Evolutionary conservation across 1,139 yeast genomes (phyloP), one percentile per base, ranked within the genome.

Genomic region (Debaryomyces udenii): DNA sequence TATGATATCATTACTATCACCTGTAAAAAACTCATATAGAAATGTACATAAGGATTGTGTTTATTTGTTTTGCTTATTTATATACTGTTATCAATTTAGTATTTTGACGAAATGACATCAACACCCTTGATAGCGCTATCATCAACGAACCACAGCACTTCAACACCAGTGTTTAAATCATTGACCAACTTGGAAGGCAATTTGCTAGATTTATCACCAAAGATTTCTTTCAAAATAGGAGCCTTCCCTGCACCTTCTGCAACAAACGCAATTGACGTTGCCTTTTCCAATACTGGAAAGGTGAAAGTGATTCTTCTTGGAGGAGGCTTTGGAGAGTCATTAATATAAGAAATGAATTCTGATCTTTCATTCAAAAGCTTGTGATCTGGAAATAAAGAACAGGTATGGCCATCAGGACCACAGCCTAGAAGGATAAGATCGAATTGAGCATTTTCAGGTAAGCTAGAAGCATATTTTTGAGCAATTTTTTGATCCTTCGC

Each of bases 231-330:
- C 62, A 91, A 70, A 33, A 86, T 74, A 0, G 80, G 74, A n/a
- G 89, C 87, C 65, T 90, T 90, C 28, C 87, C 86, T 13, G 83
- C 83, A 43, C 97, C 96, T 61, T 88, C 93, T 13, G 96, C 96
- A 37, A 89, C 93, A 66, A 89, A 90, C 1, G 89, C 85, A 52
- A 90, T 78, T 35, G 77, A 61, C 14, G 66, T 59, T 14, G 86
- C 83, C 23, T 62, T 66, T 45, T 69, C 73, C 53, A 84, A 72
- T 3, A 80, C 80, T 3, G 86, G 86, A 63, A 81, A 78, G 6
- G 90, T 83, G 55, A 84, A 67, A 7, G 89, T 82, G 57, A 84
- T 81, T 66, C 91, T 77, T 64, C 86, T 74, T 58, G 89, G 86
- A 24, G 91, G 91, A 16, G 86, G 89, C 62, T 84, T 84, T 49